Evolutionary conservation across 192 early-diverging fungal species (phyloP).

Genomic region (Backusella liffmaniae): DNA sequence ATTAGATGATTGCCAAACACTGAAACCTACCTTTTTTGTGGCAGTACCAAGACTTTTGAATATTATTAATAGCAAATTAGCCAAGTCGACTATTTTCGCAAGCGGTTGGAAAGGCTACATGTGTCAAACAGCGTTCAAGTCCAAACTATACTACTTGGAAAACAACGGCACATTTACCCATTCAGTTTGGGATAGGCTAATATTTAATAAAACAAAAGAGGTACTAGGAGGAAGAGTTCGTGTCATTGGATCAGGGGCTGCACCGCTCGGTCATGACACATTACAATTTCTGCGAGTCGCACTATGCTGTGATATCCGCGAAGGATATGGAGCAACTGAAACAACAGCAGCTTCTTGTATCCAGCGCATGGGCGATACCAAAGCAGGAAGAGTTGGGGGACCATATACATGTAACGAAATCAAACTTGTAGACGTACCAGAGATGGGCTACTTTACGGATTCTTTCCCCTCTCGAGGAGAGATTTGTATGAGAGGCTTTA

Average conservation of each 20-base stretch:
- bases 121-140: constrained; percentile 53
- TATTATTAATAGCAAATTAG: constrained; percentile 80
- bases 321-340: constrained; percentile 91
- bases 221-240: constrained; percentile 79
- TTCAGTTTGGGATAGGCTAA: constrained; percentile 82
- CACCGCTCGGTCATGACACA: constrained; percentile 79
- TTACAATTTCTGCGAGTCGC: constrained; percentile 78
- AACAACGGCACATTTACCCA: constrained; percentile 62
- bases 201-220: constrained; percentile 73
- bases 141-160: constrained; percentile 63
- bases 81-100: constrained; percentile 51
- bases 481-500: constrained; percentile 78
- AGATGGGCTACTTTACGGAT: constrained; percentile 79
- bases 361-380: constrained; percentile 57
- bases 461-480: constrained; percentile 88
- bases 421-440: constrained; percentile 88
- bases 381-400: constrained; percentile 75
- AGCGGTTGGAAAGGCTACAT: constrained; percentile 60
- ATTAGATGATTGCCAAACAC: constrained; percentile 73
- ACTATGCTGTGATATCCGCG: constrained; percentile 71
- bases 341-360: constrained; percentile 55
- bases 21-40: constrained; percentile 83
- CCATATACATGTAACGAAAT: constrained; percentile 72
- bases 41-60: constrained; percentile 86
- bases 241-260: constrained; percentile 78